These are phyloP conservation scores for Claviceps sp. DNA, from an alignment of 2,329 filamentous ascomycete species.

Conservation along the genomic window DNA sequence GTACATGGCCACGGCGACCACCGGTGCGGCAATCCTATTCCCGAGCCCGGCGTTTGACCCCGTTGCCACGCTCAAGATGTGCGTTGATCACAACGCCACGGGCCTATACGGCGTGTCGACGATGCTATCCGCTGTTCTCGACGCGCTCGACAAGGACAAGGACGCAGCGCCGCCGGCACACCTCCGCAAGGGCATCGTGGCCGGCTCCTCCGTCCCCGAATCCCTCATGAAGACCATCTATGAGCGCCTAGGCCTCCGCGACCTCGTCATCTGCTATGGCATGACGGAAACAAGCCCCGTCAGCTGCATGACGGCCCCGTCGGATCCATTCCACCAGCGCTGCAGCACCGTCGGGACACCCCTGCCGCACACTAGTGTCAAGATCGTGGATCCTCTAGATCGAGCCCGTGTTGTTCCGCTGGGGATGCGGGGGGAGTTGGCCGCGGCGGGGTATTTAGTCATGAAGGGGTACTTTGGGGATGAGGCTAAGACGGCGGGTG, in stretches of 20 bases:
- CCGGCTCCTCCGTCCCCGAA: slow-evolving; percentile 73
- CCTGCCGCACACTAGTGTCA: slow-evolving; percentile 65
- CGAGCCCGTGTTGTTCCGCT: slow-evolving; percentile 49
- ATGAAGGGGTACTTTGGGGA: slow-evolving; percentile 92
- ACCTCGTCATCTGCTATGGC: slow-evolving; percentile 88
- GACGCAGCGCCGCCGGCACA: slow-evolving; percentile 11
- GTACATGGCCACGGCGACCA: slow-evolving; percentile 89
- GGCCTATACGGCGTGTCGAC: slow-evolving; percentile 81
- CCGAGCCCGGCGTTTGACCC: slow-evolving; percentile 81
- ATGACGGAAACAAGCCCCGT: slow-evolving; percentile 86
- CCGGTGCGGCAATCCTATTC: slow-evolving; percentile 68
- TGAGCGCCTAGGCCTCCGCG: slow-evolving; percentile 57
- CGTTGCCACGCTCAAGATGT: slow-evolving; percentile 49
- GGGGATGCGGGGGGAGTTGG: slow-evolving; percentile 64
- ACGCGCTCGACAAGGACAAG: slow-evolving; percentile 42
- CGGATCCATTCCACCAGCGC: slow-evolving; percentile 59
- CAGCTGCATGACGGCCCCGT: slow-evolving; percentile 67
- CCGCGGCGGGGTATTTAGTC: slow-evolving; percentile 69
- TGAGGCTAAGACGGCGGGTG: slow-evolving; percentile 52
- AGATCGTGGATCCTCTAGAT: slow-evolving; percentile 62
- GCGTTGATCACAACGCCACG: slow-evolving; percentile 38
- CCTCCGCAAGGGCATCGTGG: slow-evolving; percentile 81
- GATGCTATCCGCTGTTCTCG: slow-evolving; percentile 84
- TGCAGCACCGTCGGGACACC: slow-evolving; percentile 65
- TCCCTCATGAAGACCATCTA: slow-evolving; percentile 69